A percentile compares a stretch with the other conserved stretches of the same genome.
Conservation (phyloP, 371 early-diverging fungal species). For the Capillidium heterosporum region DNA sequence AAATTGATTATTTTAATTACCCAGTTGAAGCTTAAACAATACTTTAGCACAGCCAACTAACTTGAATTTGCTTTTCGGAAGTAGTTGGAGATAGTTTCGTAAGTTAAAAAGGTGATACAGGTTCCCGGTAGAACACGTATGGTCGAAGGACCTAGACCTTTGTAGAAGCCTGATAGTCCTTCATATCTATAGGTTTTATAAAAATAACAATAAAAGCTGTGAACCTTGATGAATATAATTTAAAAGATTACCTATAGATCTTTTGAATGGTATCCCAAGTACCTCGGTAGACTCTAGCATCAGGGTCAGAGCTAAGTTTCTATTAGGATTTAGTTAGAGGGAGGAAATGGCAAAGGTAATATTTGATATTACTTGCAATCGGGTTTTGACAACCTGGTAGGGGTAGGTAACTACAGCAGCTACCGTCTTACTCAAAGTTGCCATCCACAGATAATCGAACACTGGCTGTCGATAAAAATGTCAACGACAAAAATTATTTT, state of each 20-base stretch:
- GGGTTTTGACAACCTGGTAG: conserved; percentile 77
- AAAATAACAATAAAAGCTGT: background rate
- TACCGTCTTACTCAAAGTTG: conserved; percentile 66
- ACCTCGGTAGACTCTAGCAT: conserved; percentile 28
- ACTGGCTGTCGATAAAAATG: conserved; percentile 16
- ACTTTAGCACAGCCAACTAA: no score
- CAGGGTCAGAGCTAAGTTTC: conserved; percentile 11
- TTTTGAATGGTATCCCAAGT: conserved; percentile 51
- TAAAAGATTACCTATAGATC: conserved; percentile 26
- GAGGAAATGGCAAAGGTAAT: background rate
- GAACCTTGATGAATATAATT: background rate
- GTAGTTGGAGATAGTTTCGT: conserved; percentile 37
- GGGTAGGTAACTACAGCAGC: conserved; percentile 86
- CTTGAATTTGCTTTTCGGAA: background rate
- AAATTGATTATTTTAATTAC: no score
- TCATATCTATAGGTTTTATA: conserved; percentile 24
- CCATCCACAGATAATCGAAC: conserved; percentile 66
- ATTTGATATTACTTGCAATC: conserved; percentile 44
- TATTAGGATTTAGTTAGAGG: background rate
- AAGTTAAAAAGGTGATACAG: conserved; percentile 85
- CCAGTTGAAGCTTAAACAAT: no score
- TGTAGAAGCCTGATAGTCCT: conserved; percentile 79
- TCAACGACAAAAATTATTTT: background rate
- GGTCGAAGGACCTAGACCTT: conserved; percentile 78
- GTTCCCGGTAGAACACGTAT: conserved; percentile 88